Conservation (phyloP, 768 basidiomycete species). For the Tylopilus balloui region DNA sequence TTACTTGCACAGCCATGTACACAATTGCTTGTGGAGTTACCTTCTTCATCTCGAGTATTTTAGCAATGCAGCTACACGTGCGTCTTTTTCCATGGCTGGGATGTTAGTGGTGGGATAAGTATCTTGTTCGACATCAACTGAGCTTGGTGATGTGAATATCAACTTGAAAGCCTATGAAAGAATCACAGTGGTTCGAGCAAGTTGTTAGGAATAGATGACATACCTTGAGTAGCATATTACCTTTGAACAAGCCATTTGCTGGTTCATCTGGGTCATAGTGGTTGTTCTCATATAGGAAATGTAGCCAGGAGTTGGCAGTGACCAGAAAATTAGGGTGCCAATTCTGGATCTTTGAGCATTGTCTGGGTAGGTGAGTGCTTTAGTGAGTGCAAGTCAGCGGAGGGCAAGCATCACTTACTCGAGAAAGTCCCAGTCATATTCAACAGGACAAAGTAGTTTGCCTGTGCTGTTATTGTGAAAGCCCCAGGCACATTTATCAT, state of each 20-base stretch:
- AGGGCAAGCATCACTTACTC: background rate
- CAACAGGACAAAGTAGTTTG: background rate
- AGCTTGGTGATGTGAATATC: too few relatives aligned
- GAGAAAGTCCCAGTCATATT: background rate
- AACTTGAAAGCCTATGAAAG: too few relatives aligned
- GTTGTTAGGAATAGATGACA: too few relatives aligned
- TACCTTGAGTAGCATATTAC: too few relatives aligned
- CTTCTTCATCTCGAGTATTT: background rate
- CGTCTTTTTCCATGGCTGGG: too few relatives aligned
- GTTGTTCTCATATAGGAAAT: background rate
- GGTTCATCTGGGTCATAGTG: background rate
- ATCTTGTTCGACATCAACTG: too few relatives aligned
- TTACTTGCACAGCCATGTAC: background rate
- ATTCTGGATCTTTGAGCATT: background rate
- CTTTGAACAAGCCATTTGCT: too few relatives aligned
- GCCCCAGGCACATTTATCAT: background rate
- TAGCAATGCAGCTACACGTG: too few relatives aligned
- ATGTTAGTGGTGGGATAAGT: too few relatives aligned
- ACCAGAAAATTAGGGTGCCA: background rate
- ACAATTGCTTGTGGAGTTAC: background rate
- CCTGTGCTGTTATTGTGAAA: background rate
- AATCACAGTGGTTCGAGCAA: too few relatives aligned
- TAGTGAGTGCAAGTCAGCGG: too few relatives aligned
- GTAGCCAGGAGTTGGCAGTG: background rate
- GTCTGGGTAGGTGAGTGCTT: background rate